These are phyloP conservation scores for Candida succiphila DNA, from an alignment of 805 yeast genomes.

Conservation along the genomic window DNA sequence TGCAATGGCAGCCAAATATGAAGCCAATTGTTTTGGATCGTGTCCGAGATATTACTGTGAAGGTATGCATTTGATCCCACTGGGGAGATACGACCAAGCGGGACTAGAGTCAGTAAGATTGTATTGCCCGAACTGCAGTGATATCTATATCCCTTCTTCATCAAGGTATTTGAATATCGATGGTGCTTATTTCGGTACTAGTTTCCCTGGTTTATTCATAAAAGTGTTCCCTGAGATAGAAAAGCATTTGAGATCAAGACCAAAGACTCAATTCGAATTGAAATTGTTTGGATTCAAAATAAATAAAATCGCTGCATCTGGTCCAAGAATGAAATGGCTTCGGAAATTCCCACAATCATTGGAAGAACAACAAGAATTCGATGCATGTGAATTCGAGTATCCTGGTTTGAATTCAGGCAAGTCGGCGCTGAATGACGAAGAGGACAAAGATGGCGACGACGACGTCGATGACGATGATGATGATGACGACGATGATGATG, in stretches of 20 bases:
- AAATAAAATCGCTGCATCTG: constrained; percentile 62
- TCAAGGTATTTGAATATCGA: constrained; percentile 84
- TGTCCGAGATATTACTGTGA: constrained; percentile 90
- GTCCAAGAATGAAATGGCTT: constrained; percentile 96
- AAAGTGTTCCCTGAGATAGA: constrained; percentile 89
- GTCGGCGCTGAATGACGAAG: constrained; percentile 18
- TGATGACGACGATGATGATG: constrained; percentile 9
- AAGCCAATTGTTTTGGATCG: constrained; percentile 77
- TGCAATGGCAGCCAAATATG: constrained; percentile 90
- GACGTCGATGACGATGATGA: constrained; percentile 11
- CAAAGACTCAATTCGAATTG: constrained; percentile 52
- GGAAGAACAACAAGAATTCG: constrained; percentile 53
- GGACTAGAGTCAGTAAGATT: constrained; percentile 88
- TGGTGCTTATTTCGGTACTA: constrained; percentile 95
- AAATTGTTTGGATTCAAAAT: constrained; percentile 83
- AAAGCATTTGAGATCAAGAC: constrained; percentile 55
- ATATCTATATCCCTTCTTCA: constrained; percentile 78
- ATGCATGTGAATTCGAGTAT: constrained; percentile 51
- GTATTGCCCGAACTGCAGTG: constrained; percentile 92
- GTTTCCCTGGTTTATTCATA: constrained; percentile 87
- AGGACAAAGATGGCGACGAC: constrained; percentile 16
- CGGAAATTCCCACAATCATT: constrained; percentile 62
- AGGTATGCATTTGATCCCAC: constrained; percentile 82
- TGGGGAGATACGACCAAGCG: constrained; percentile 84
- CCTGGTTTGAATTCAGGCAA: constrained; percentile 30